Evolutionary conservation across 2,329 filamentous ascomycete species (phyloP).

Genomic region (Cladophialophora carrionii): DNA sequence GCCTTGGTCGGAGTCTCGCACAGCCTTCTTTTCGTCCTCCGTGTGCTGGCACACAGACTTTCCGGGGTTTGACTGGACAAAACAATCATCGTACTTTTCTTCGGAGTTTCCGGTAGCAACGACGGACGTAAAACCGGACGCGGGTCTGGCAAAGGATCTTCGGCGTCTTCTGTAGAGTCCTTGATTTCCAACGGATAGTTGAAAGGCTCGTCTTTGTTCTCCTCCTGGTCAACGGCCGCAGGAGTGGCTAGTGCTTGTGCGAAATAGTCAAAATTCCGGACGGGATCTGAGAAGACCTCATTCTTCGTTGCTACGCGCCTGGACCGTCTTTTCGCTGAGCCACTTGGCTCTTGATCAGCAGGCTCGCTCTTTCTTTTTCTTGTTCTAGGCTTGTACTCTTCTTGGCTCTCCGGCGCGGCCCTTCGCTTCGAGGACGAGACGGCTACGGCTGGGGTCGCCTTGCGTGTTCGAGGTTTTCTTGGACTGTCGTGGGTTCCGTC

Average conservation of each 20-base stretch:
- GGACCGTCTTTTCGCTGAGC: constrained; percentile 23
- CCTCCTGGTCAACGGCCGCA: not conserved
- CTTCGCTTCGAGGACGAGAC: constrained; percentile 9
- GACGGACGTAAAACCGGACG: not conserved
- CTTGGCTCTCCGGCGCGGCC: constrained; percentile 26
- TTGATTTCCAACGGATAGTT: constrained; percentile 26
- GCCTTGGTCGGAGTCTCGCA: constrained; percentile 23
- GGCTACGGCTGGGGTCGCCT: constrained; percentile 6
- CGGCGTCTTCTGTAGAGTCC: constrained; percentile 31
- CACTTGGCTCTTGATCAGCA: constrained; percentile 5
- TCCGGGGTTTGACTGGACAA: constrained; percentile 38
- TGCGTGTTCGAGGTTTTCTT: constrained; percentile 25
- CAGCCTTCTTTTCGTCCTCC: constrained; percentile 7
- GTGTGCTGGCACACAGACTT: constrained; percentile 29
- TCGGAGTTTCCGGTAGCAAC: constrained; percentile 23
- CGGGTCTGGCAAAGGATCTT: not conserved
- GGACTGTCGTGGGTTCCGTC: constrained; percentile 33
- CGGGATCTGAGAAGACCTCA: constrained; percentile 29
- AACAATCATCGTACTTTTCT: constrained; percentile 22
- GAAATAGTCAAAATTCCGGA: constrained; percentile 29
- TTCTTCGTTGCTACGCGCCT: constrained; percentile 28
- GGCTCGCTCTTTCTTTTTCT: constrained; percentile 11
- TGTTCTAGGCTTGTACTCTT: constrained; percentile 27
- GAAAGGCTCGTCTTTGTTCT: not conserved
- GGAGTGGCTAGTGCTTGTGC: constrained; percentile 18